Percentiles rank a stretch among this genome's conserved stretches.
phyloP scores from a whole-genome alignment of 768 basidiomycete genomes.

The Hypholoma sublateritium region DNA sequence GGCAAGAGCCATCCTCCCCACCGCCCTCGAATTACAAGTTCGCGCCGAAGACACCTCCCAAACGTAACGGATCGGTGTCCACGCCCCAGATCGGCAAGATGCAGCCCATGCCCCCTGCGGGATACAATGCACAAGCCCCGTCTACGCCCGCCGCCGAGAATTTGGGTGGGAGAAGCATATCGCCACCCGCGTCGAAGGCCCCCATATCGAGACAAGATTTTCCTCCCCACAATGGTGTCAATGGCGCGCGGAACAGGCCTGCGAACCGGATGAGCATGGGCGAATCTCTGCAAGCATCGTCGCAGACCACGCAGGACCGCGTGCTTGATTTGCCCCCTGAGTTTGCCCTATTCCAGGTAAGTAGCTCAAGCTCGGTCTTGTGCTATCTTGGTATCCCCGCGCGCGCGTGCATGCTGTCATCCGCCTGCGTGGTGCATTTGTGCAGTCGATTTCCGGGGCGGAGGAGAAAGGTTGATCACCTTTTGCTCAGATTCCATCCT shows the following conservation, averaged over 20 bases:
- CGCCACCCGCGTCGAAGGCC: slow-evolving; percentile 4
- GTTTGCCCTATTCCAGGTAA: slow-evolving; percentile 33
- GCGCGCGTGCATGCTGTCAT: background rate
- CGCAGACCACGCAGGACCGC: slow-evolving; percentile 13
- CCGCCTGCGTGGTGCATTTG: slow-evolving; percentile 8
- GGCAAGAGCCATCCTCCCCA: slow-evolving; percentile 4
- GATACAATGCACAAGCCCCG: slow-evolving; percentile 9
- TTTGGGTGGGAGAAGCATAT: slow-evolving; percentile 6
- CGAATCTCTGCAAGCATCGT: slow-evolving; percentile 3
- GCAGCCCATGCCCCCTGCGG: slow-evolving; percentile 2
- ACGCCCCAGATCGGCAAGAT: slow-evolving; percentile 10
- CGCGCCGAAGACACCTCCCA: slow-evolving; percentile 12
- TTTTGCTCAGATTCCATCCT: slow-evolving; percentile 19
- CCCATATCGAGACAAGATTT: slow-evolving; percentile 9
- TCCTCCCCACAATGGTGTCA: slow-evolving; percentile 1
- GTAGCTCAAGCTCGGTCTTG: slow-evolving; percentile 14
- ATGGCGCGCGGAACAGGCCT: slow-evolving; percentile 2
- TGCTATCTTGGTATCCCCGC: slow-evolving; percentile 12
- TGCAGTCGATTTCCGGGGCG: slow-evolving; percentile 5
- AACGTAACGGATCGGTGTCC: slow-evolving; percentile 16
- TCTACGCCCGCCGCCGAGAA: slow-evolving; percentile 11
- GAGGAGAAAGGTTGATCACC: slow-evolving; percentile 22
- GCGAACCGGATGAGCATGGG: background rate
- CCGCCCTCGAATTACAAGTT: slow-evolving; percentile 11
- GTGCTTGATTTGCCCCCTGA: slow-evolving; percentile 28